Conservation (phyloP, 2,329 filamentous ascomycete genomes). For the Cladophialophora bantiana region DNA sequence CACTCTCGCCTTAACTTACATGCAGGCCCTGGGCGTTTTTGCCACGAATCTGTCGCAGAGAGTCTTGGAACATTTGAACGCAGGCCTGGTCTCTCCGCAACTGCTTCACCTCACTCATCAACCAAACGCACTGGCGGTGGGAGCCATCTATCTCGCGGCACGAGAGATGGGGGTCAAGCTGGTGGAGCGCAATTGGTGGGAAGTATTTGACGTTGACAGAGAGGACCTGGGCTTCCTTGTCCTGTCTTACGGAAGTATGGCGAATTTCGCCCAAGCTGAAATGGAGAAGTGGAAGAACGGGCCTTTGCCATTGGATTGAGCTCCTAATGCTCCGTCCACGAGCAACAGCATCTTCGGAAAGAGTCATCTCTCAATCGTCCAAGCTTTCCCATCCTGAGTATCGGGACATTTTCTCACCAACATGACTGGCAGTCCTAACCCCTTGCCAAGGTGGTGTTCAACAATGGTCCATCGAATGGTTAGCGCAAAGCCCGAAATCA, state of each 20-base stretch:
- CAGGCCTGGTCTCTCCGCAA: conserved; percentile 84
- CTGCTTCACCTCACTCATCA: conserved; percentile 92
- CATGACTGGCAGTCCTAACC: neutral
- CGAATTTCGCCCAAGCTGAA: conserved; percentile 70
- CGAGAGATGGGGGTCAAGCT: conserved; percentile 77
- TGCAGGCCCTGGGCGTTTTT: conserved; percentile 80
- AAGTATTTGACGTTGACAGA: conserved; percentile 93
- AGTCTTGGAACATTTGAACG: conserved; percentile 81
- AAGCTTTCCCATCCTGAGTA: neutral
- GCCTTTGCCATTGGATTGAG: conserved; percentile 29
- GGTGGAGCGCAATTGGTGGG: conserved; percentile 89
- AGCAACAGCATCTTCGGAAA: neutral
- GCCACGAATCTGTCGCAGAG: conserved; percentile 65
- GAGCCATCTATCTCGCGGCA: conserved; percentile 88
- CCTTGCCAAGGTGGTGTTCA: neutral
- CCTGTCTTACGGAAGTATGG: conserved; percentile 80
- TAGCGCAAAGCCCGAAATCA: too few relatives aligned
- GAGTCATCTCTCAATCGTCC: neutral
- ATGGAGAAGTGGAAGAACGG: conserved; percentile 59
- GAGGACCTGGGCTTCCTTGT: conserved; percentile 94
- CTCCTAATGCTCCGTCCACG: neutral
- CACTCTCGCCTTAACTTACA: conserved; percentile 85
- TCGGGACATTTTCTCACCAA: neutral
- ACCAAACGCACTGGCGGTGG: conserved; percentile 81
- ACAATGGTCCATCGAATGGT: neutral